Conservation (phyloP, 352 stramenopile species). For the Globisporangium cystogenes region DNA sequence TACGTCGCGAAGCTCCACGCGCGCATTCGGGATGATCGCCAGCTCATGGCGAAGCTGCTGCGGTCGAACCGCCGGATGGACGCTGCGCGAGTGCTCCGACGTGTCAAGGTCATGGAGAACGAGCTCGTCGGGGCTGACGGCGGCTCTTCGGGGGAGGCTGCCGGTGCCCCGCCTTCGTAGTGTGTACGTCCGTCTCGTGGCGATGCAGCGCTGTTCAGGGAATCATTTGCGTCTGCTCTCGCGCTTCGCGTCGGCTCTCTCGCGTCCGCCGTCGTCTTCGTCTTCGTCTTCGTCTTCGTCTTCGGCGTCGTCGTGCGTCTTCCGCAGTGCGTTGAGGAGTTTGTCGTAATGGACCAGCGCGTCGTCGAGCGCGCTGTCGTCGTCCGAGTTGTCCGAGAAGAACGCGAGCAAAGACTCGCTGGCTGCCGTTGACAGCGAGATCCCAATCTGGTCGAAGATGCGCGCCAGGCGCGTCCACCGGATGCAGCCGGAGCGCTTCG, state of each 20-base stretch:
- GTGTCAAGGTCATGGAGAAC: conserved; percentile 77
- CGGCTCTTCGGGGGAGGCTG: conserved; percentile 4
- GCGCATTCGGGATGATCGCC: conserved; percentile 46
- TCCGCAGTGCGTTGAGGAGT: conserved; percentile 23
- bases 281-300: conserved; percentile 12
- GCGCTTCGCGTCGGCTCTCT: background rate
- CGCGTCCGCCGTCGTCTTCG: conserved; percentile 1
- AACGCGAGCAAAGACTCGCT: conserved; percentile 27
- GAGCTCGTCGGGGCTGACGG: conserved; percentile 45
- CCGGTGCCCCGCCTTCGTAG: background rate
- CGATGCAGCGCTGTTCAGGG: background rate
- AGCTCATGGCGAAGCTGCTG: conserved; percentile 39
- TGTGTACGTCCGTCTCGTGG: background rate
- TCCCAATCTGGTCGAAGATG: conserved; percentile 46
- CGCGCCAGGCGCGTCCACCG: conserved; percentile 27
- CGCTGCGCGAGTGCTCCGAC: conserved; percentile 63
- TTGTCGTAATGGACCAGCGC: conserved; percentile 24
- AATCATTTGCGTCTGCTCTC: background rate
- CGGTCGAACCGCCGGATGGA: conserved; percentile 36
- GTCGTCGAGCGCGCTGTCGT: conserved; percentile 1
- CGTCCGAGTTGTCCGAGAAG: conserved; percentile 9
- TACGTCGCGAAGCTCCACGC: conserved; percentile 48
- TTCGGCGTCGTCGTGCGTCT: background rate
- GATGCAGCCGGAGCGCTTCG: conserved; percentile 22
- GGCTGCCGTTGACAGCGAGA: conserved; percentile 39